phyloP scores from a whole-genome alignment of 1,284 basidiomycete species.

The Trichosporon sp. region DNA sequence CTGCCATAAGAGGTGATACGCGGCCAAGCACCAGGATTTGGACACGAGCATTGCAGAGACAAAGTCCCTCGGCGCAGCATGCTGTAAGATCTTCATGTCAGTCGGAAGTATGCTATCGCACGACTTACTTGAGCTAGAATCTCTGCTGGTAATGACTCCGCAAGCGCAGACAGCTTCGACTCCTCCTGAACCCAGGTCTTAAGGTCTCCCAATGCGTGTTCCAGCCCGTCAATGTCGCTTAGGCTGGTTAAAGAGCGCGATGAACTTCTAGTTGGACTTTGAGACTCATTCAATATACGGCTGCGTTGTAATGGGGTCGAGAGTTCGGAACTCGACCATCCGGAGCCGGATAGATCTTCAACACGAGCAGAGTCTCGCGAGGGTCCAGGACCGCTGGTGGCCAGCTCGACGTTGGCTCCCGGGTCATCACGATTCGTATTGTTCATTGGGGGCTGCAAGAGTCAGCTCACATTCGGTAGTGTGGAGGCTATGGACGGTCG shows the following conservation, averaged over 20 bases:
- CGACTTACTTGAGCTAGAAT: slow-evolving; percentile 56
- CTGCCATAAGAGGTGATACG: slow-evolving; percentile 93
- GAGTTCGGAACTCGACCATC: slow-evolving; percentile 6
- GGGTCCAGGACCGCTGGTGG: too few relatives aligned
- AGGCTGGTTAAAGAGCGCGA: background rate
- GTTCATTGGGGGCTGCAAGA: too few relatives aligned
- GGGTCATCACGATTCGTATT: too few relatives aligned
- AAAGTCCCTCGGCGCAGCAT: slow-evolving; percentile 71
- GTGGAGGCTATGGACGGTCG: too few relatives aligned
- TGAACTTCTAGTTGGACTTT: background rate
- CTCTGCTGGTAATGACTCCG: slow-evolving; percentile 65
- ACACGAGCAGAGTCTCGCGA: background rate
- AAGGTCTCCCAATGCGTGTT: background rate
- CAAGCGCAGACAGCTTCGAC: slow-evolving; percentile 9
- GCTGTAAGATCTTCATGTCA: slow-evolving; percentile 67
- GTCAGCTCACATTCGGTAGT: too few relatives aligned
- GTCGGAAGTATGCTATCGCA: background rate
- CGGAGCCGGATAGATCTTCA: background rate
- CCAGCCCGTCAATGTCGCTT: slow-evolving; percentile 7
- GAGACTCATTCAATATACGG: background rate
- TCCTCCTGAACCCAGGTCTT: slow-evolving; percentile 14
- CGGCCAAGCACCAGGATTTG: slow-evolving; percentile 89
- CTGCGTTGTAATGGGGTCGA: slow-evolving; percentile 9
- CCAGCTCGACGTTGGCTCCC: background rate
- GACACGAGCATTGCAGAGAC: slow-evolving; percentile 74